Evolutionary conservation across 345 rosid genomes (phyloP).

Genomic region (Eucalyptus brandiana): DNA sequence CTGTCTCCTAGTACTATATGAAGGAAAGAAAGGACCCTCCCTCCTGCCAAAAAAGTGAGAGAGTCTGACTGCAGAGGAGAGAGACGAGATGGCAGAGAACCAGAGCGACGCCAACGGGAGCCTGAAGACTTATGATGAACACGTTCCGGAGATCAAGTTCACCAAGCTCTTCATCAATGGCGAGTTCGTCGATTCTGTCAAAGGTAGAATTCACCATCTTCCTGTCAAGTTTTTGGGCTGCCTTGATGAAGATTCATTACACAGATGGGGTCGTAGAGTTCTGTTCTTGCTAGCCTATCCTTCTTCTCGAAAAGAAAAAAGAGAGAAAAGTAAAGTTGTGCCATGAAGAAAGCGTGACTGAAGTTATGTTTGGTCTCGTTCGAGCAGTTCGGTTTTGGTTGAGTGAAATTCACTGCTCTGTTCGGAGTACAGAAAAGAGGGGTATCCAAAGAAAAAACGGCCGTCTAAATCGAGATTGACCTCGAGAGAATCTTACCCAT

Average conservation of each 20-base stretch:
- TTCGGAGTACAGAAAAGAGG: neutral
- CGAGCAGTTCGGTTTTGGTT: neutral
- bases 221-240: neutral
- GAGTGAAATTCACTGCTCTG: neutral
- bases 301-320: neutral
- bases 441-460: neutral
- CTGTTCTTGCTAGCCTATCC: neutral
- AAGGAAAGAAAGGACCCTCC: too few relatives aligned
- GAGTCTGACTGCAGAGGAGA: neutral
- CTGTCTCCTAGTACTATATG: neutral
- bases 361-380: neutral
- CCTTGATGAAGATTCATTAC: neutral
- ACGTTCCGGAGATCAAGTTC: conserved; percentile 45
- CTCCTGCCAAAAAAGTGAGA: too few relatives aligned
- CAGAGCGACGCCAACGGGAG: conserved; percentile 12
- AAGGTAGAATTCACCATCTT: conserved; percentile 18
- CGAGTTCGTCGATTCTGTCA: conserved; percentile 44
- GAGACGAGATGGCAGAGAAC: conserved; percentile 17
- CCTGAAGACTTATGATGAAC: neutral
- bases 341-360: neutral
- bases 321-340: neutral
- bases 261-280: neutral
- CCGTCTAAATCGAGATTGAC: neutral
- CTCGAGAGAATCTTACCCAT: neutral
- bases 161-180: conserved; percentile 64